Evolutionary conservation across 805 yeast species (phyloP), one percentile per base, ranked within the genome.

Genomic region (Saturnispora hagleri): DNA sequence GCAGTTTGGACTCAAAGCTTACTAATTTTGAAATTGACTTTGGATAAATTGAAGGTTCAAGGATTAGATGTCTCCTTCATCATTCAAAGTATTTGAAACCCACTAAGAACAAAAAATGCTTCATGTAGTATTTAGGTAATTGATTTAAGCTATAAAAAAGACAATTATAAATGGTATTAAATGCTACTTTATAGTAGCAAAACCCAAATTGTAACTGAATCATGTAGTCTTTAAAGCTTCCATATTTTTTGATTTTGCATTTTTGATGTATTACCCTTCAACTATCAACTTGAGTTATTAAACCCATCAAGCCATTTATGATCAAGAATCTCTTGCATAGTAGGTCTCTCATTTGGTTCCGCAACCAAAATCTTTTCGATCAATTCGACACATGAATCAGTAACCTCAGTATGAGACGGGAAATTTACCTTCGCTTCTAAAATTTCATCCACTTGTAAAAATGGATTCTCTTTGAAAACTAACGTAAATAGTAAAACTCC

Each of bases 381-480:
- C 62, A 90, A 71, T 5, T 72, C 73, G 27, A 80, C 69, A 58
- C 90, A 79, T 2, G 72, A 77, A 1, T 77, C 82, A 60, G 87
- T 81, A 20, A 81, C 75, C n/a, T 76, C 73, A 54, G 69, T 58
- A 51, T 46, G 64, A 27, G 48, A 73, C 1, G 95, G 95, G 40
- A 89, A 72, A 46, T 86, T 75, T 55, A 90, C 68, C 46, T 84
- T 90, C 1, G 95, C 96, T 58, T 89, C 96, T 80, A 90, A 80
- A 50, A 93, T 93, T 65, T 90, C 98, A 66, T 91, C 97, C 47
- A 90, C 95, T 63, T 88, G 89, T 66, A 89, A 88, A 62, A 91
- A 93, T 8, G 99, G 99, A 61, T 91, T 90, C 64, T 93, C 98
- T 63, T 90, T 88, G 73, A 85, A 93, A 6, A 91, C 75, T 62